A percentile compares a stretch with the other conserved stretches of the same genome.
Conservation (phyloP, 805 yeast species). For the Jamesozyma gamospora region DNA sequence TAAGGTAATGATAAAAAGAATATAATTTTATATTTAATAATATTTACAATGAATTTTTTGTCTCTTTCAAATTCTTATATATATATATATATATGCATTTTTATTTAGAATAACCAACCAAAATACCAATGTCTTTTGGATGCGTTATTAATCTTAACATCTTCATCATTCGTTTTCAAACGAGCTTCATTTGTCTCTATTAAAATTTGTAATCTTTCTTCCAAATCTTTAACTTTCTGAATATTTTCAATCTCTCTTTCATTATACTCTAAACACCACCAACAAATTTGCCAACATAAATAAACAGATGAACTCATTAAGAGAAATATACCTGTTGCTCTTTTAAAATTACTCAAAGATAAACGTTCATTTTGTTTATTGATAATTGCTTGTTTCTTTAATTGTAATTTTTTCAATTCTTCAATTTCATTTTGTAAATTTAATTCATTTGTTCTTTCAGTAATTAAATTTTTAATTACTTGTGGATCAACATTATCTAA, state of each 20-base stretch:
- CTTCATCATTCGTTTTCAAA: neutral
- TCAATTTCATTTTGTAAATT: constrained; percentile 22
- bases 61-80: neutral
- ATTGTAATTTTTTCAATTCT: constrained; percentile 16
- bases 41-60: neutral
- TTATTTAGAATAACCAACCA: neutral
- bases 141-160: too few relatives aligned
- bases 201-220: constrained; percentile 16
- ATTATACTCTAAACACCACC: constrained; percentile 26
- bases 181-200: neutral
- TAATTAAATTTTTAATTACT: constrained; percentile 21
- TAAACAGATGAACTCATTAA: constrained; percentile 26
- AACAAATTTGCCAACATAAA: constrained; percentile 17
- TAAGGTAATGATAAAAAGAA: neutral
- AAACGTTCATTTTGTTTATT: constrained; percentile 1
- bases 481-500: constrained; percentile 28
- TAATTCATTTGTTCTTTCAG: constrained; percentile 24
- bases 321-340: constrained; percentile 26
- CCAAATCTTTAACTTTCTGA: constrained; percentile 12
- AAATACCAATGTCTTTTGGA: neutral
- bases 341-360: constrained; percentile 17
- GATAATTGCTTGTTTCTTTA: constrained; percentile 11
- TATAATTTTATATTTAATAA: neutral
- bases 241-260: constrained; percentile 18
- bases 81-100: neutral